Evolutionary conservation across 768 basidiomycete genomes (phyloP).

Genomic region (Russula ochroleuca): DNA sequence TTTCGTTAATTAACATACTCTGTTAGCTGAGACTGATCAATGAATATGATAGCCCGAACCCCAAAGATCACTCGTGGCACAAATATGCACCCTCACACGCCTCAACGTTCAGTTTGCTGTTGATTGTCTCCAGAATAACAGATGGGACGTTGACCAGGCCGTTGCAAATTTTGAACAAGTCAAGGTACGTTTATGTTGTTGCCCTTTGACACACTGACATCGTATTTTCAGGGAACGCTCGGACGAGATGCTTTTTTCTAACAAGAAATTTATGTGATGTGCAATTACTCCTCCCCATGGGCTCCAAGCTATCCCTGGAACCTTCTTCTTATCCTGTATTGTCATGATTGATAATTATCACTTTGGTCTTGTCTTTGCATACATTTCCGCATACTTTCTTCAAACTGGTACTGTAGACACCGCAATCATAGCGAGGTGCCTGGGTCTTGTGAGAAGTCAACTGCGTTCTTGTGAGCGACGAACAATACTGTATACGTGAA

Average conservation of each 20-base stretch:
- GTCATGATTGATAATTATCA: constrained; percentile 15
- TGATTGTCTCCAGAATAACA: constrained; percentile 83
- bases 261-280: background rate
- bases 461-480: background rate
- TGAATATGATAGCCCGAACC: constrained; percentile 54
- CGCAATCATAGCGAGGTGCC: constrained; percentile 4
- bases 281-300: constrained; percentile 1
- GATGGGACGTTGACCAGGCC: constrained; percentile 79
- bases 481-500: background rate
- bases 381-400: constrained; percentile 7
- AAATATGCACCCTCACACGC: constrained; percentile 67
- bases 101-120: constrained; percentile 75
- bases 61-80: constrained; percentile 65
- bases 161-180: constrained; percentile 84
- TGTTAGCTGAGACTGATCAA: constrained; percentile 19
- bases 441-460: background rate
- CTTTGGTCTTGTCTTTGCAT: constrained; percentile 12
- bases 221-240: constrained; percentile 28
- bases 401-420: constrained; percentile 10
- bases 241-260: constrained; percentile 32
- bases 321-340: background rate
- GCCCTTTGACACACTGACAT: constrained; percentile 34
- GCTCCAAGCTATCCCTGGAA: background rate
- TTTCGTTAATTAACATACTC: constrained; percentile 31
- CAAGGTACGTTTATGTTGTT: constrained; percentile 60